Evolutionary conservation across 306 rosid species (phyloP).

Genomic region (Acacia confusa): DNA sequence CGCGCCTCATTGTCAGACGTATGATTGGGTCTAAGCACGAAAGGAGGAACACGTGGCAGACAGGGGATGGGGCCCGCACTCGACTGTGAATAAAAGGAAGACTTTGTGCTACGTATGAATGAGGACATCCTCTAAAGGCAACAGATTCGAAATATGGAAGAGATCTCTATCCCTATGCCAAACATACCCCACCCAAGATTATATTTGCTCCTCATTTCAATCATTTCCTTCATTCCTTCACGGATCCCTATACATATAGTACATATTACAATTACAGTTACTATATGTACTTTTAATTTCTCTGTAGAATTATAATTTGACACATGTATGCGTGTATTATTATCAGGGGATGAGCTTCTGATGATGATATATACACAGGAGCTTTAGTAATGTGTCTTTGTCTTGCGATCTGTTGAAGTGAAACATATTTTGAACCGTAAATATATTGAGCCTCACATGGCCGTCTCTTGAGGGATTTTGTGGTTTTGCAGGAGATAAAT

Average conservation of each 20-base stretch:
- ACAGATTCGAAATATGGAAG: conserved; percentile 54
- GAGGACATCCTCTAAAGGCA: conserved; percentile 46
- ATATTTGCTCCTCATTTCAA: conserved; percentile 34
- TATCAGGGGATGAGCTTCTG: neutral
- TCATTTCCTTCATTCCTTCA: conserved; percentile 11
- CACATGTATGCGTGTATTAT: neutral
- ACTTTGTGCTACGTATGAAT: conserved; percentile 22
- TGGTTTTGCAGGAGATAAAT: neutral
- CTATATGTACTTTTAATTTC: neutral
- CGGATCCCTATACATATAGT: neutral
- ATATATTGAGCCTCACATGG: neutral
- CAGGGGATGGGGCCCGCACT: conserved; percentile 40
- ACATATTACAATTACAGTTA: neutral
- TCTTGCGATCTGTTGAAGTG: neutral
- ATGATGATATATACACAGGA: neutral
- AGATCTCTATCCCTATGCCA: conserved; percentile 40
- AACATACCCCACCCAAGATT: conserved; percentile 42
- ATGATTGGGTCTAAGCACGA: conserved; percentile 35
- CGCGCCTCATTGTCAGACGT: conserved; percentile 25
- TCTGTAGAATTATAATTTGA: neutral
- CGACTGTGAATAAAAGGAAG: conserved; percentile 37
- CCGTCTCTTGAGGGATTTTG: neutral
- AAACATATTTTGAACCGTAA: neutral
- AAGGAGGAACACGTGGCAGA: conserved; percentile 52
- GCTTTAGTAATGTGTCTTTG: conserved; percentile 8